Evolutionary conservation across 176 grass and related monocot species (phyloP).

Genomic region (Carex cristatella): DNA sequence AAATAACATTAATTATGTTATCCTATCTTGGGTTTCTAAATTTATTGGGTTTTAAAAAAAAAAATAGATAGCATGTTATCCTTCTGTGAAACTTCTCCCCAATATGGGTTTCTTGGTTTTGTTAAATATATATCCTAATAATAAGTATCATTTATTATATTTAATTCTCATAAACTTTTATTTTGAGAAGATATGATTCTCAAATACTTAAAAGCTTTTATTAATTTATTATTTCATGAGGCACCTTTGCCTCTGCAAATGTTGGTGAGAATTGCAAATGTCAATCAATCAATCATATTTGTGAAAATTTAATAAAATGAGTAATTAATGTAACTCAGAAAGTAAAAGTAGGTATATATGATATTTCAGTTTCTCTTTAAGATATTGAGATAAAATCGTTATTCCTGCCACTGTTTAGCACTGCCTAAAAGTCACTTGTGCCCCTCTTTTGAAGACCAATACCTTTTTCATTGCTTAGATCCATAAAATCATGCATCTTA

Average conservation of each 20-base stretch:
- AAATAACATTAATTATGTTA: constrained; percentile 1
- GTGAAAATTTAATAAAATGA: neutral
- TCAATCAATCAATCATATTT: neutral
- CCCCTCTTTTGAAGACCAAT: neutral
- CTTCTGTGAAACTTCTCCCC: neutral
- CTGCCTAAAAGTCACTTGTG: neutral
- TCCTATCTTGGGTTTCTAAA: constrained; percentile 1
- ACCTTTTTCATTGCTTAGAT: neutral
- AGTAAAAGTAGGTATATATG: neutral
- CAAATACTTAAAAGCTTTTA: neutral
- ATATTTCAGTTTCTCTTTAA: neutral
- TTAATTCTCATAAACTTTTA: neutral
- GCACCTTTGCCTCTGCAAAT: no score
- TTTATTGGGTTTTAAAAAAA: neutral
- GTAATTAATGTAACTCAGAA: neutral
- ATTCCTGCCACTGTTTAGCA: neutral
- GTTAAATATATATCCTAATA: neutral
- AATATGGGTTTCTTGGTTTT: neutral
- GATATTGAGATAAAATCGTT: neutral
- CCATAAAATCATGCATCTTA: neutral
- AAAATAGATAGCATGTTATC: neutral
- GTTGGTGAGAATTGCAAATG: neutral
- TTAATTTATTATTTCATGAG: neutral
- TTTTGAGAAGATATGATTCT: neutral
- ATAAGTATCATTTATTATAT: neutral